Evolutionary conservation across 1,139 yeast genomes (phyloP).

Genomic region (Pichiaceae sp.): DNA sequence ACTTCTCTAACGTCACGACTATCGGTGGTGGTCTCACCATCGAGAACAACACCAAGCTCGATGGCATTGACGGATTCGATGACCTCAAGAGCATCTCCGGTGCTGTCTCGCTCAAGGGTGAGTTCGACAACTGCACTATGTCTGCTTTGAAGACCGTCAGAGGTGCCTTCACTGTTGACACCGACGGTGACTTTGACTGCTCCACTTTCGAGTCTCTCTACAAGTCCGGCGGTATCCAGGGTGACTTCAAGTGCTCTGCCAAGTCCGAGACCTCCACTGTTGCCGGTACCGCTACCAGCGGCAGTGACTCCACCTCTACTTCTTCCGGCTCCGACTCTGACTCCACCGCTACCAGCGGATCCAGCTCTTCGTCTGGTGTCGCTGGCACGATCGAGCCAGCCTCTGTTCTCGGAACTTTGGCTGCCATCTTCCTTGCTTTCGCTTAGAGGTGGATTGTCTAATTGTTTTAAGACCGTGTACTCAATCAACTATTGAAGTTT

Average conservation of each 20-base stretch:
- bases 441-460: slow-evolving; percentile 31
- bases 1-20: slow-evolving; percentile 60
- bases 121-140: slow-evolving; percentile 72
- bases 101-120: slow-evolving; percentile 75
- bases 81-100: slow-evolving; percentile 71
- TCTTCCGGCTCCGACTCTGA: slow-evolving; percentile 13
- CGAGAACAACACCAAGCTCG: slow-evolving; percentile 72
- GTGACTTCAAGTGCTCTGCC: slow-evolving; percentile 74
- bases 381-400: slow-evolving; percentile 23
- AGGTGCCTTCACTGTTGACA: slow-evolving; percentile 85
- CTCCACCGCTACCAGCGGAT: slow-evolving; percentile 8
- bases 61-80: slow-evolving; percentile 64
- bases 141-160: slow-evolving; percentile 64
- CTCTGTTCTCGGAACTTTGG: slow-evolving; percentile 49
- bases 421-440: slow-evolving; percentile 57
- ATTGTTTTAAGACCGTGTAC: slow-evolving; percentile 1
- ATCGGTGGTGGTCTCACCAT: slow-evolving; percentile 87
- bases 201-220: slow-evolving; percentile 59
- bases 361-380: slow-evolving; percentile 15
- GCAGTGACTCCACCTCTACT: slow-evolving; percentile 25
- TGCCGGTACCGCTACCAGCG: slow-evolving; percentile 26
- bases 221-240: slow-evolving; percentile 73
- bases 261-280: slow-evolving; percentile 36
- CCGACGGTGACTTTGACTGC: slow-evolving; percentile 79
- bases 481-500: background rate